These are phyloP conservation scores for Agroathelia rolfsii DNA, from an alignment of 1,284 basidiomycete species.

Conservation along the genomic window DNA sequence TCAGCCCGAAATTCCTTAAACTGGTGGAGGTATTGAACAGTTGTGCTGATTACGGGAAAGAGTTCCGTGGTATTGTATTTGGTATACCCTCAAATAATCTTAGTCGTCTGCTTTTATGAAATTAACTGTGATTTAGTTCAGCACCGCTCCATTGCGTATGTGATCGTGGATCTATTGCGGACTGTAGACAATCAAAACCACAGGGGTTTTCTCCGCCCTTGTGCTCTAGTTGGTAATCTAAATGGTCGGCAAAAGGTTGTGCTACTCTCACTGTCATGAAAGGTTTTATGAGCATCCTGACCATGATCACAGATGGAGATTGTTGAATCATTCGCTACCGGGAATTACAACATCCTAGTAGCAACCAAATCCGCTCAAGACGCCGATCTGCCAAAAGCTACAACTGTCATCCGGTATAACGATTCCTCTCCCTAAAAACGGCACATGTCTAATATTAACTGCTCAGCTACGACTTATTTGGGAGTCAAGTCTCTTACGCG, in stretches of 20 bases:
- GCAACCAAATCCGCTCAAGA: constrained; percentile 48
- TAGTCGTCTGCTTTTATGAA: constrained; percentile 5
- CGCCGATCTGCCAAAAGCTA: constrained; percentile 41
- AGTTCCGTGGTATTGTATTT: constrained; percentile 56
- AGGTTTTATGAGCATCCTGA: constrained; percentile 5
- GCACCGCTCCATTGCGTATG: constrained; percentile 30
- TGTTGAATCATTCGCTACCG: constrained; percentile 36
- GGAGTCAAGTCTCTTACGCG: constrained; percentile 50
- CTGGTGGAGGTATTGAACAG: constrained; percentile 47
- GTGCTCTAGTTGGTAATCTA: constrained; percentile 23
- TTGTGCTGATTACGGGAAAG: constrained; percentile 37
- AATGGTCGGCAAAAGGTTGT: constrained; percentile 18
- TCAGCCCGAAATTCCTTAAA: constrained; percentile 52
- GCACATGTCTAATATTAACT: constrained; percentile 8
- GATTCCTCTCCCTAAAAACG: constrained; percentile 1
- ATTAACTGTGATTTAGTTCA: constrained; percentile 27
- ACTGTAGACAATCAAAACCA: constrained; percentile 32
- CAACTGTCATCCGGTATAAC: constrained; percentile 49
- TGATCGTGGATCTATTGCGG: constrained; percentile 36
- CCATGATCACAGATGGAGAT: constrained; percentile 26
- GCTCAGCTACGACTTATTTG: constrained; percentile 49
- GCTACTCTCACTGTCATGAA: constrained; percentile 5
- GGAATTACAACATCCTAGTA: constrained; percentile 52
- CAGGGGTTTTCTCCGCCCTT: constrained; percentile 31
- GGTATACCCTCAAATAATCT: constrained; percentile 27